phyloP scores from a whole-genome alignment of 164 flowering plant species.

The Magnolia officinalis region DNA sequence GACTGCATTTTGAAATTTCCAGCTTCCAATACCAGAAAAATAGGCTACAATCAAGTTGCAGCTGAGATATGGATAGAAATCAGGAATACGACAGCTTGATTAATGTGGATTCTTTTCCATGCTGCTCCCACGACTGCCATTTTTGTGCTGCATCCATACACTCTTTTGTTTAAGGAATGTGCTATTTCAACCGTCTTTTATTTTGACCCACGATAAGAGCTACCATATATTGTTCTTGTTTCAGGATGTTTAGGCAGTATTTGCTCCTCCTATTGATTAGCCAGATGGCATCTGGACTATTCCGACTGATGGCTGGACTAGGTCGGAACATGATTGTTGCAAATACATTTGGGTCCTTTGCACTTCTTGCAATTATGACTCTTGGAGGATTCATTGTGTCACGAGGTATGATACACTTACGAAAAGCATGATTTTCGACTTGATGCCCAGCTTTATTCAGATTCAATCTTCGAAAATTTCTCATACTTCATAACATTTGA shows the following conservation, averaged over 20 bases:
- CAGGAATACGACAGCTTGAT: not conserved
- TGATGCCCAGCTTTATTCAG: not conserved
- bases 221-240: not conserved
- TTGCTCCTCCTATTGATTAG: slow-evolving; percentile 32
- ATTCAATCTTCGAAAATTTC: not conserved
- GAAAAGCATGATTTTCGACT: not conserved
- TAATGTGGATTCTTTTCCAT: not conserved
- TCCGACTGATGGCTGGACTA: slow-evolving; percentile 38
- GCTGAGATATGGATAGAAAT: not conserved
- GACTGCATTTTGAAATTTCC: not conserved
- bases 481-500: not conserved
- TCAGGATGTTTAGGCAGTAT: slow-evolving; percentile 50
- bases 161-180: too few relatives aligned
- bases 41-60: not conserved
- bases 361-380: slow-evolving; percentile 30
- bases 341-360: slow-evolving; percentile 45
- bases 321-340: slow-evolving; percentile 50
- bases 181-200: not conserved
- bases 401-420: slow-evolving; percentile 28
- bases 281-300: slow-evolving; percentile 52
- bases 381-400: slow-evolving; percentile 45
- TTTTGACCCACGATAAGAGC: not conserved
- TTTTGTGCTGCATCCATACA: not conserved
- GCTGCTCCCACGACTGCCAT: not conserved
- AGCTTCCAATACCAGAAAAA: not conserved